Evolutionary conservation across 2,329 filamentous ascomycete species (phyloP), one percentile per base, ranked within the genome.

Genomic region (Phaeosphaeriaceae sp.): DNA sequence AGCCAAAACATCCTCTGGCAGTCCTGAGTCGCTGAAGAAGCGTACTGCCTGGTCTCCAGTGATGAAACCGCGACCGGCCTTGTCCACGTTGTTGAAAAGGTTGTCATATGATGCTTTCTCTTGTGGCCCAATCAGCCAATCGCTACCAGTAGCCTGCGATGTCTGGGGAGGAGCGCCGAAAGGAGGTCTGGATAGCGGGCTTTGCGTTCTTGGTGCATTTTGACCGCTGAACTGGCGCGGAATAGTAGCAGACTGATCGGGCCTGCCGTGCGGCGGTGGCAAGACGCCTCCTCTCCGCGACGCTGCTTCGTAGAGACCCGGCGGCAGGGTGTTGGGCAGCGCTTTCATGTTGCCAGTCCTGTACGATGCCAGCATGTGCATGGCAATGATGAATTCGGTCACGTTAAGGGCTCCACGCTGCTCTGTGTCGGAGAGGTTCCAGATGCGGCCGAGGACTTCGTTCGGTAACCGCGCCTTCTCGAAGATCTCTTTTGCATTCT

Each of bases 331-430:
- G 60, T 83, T 90, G 1, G 95, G 95, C 56, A 98, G 84, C 20
- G 86, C 88, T 63, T 92, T 89, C 76, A 99, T 85, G 27, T 88
- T 84, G 21, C 93, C 91, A 13, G 89, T 90, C 82, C 96, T 97
- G 80, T 92, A 92, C 13, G 93, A 97, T 15, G 92, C 94, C 61
- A 99, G 84, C 60, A 99, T 83, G 77, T 99, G 95, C 95, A 99
- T 99, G 47, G 95, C 95, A 72, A 99, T 96, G 73, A 97, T 91
- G 76, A 99, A 99, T 71, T 98, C 95, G 15, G 93, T 94, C 68
- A 89, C 85, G 57, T 93, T 91, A 36, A 99, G 84, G 31, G 90
- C 88, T 51, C 95, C 95, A 53, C 93, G 88, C 79, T 97, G 93
- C 78, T 97, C 93, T 0, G 92, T 95, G 76, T 99, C 95, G 21